These are phyloP conservation scores for Pinus taeda DNA, from an alignment of 75 land plant genomes.

Conservation along the genomic window DNA sequence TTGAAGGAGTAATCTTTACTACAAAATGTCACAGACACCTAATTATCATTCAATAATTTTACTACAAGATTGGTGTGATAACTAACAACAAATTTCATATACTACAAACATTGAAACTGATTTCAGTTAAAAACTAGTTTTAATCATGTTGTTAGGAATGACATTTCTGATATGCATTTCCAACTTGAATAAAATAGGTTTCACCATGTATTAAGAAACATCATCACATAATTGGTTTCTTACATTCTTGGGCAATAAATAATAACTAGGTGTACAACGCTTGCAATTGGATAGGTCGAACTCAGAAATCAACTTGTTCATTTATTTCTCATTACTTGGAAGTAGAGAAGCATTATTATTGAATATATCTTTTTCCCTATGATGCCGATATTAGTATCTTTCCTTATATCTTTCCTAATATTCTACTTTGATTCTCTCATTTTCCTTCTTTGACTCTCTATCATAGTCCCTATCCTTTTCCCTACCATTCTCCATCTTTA, in stretches of 20 bases:
- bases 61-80: constrained; percentile 44
- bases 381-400: constrained; percentile 48
- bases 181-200: no score
- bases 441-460: background rate
- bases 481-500: constrained; percentile 34
- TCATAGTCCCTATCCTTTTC: background rate
- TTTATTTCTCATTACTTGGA: constrained; percentile 58
- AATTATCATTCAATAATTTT: constrained; percentile 63
- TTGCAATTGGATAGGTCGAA: constrained; percentile 82
- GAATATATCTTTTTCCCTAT: constrained; percentile 28
- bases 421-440: constrained; percentile 35
- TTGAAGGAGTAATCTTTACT: constrained; percentile 73
- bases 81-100: constrained; percentile 61
- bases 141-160: background rate
- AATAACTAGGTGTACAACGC: constrained; percentile 92
- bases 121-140: background rate
- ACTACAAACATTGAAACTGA: constrained; percentile 29
- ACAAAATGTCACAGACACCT: constrained; percentile 74
- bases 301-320: constrained; percentile 77
- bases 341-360: constrained; percentile 37
- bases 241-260: constrained; percentile 82
- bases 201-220: background rate
- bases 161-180: no score
- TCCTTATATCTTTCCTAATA: constrained; percentile 34
- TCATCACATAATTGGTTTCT: background rate